A percentile compares a stretch with the other conserved stretches of the same genome.
phyloP scores from a whole-genome alignment of 805 yeast species.

The Candida coleopterorum region DNA sequence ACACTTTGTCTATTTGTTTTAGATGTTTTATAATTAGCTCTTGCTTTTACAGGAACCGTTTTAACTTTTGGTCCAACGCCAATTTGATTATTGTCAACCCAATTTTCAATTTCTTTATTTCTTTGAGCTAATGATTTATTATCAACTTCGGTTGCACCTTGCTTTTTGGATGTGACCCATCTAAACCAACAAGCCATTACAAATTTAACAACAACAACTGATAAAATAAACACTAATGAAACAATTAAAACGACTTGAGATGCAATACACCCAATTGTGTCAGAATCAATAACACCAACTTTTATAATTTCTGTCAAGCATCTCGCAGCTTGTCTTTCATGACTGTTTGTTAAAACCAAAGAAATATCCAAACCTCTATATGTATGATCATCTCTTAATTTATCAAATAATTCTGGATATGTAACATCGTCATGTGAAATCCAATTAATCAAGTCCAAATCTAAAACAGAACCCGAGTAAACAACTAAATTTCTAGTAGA shows the following conservation, averaged over 20 bases:
- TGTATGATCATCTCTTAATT: constrained; percentile 47
- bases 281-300: constrained; percentile 86
- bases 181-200: constrained; percentile 83
- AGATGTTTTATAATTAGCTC: constrained; percentile 44
- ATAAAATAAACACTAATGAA: constrained; percentile 78
- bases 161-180: constrained; percentile 68
- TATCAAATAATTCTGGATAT: constrained; percentile 70
- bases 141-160: constrained; percentile 70
- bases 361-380: constrained; percentile 82
- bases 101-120: constrained; percentile 67
- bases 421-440: constrained; percentile 61
- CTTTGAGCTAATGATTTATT: constrained; percentile 59
- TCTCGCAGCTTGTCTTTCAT: constrained; percentile 67
- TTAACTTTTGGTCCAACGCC: constrained; percentile 48
- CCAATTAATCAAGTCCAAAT: constrained; percentile 74
- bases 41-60: constrained; percentile 45
- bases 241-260: constrained; percentile 76
- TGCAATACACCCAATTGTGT: constrained; percentile 91
- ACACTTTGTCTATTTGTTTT: constrained; percentile 38
- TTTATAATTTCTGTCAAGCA: constrained; percentile 82
- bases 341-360: constrained; percentile 57
- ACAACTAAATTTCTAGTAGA: constrained; percentile 75
- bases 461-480: constrained; percentile 85
- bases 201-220: constrained; percentile 75
- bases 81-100: constrained; percentile 62